Evolutionary conservation across 495 filamentous ascomycete genomes (phyloP).

Genomic region (Penicillium turbatum): DNA sequence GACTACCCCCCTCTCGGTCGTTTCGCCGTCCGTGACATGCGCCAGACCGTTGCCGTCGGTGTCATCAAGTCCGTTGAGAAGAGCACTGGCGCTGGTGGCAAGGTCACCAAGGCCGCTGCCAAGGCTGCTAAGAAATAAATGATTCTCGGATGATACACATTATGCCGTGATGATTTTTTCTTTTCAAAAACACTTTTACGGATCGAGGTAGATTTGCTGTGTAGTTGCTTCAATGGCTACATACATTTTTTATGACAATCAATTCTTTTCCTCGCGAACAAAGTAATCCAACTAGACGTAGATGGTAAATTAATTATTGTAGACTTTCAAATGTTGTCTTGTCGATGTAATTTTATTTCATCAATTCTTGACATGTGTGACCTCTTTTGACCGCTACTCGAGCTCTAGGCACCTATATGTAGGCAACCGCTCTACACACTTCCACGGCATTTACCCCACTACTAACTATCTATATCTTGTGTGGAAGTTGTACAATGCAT

Average conservation of each 20-base stretch:
- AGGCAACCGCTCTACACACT: too few species aligned
- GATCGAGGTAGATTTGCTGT: constrained; percentile 31
- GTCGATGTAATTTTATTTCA: too few species aligned
- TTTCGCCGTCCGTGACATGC: constrained; percentile 93
- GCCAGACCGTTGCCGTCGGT: constrained; percentile 95
- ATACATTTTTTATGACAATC: constrained; percentile 24
- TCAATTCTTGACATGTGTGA: too few species aligned
- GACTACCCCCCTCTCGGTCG: constrained; percentile 98
- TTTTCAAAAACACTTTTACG: constrained; percentile 28
- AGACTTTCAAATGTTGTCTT: too few species aligned
- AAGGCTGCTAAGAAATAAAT: constrained; percentile 67
- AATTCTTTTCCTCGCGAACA: constrained; percentile 1
- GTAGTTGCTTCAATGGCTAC: constrained; percentile 24
- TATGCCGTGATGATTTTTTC: constrained; percentile 34
- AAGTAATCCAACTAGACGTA: not conserved
- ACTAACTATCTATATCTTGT: too few species aligned
- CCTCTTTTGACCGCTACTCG: too few species aligned
- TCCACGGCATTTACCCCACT: too few species aligned
- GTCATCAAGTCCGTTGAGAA: constrained; percentile 89
- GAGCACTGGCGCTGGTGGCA: constrained; percentile 59
- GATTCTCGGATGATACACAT: constrained; percentile 28
- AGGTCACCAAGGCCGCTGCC: constrained; percentile 72
- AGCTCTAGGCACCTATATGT: too few species aligned
- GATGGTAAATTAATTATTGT: too few species aligned
- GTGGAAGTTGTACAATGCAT: too few species aligned